These are phyloP conservation scores for Colletotrichum acutatum DNA, from an alignment of 2,329 filamentous ascomycete genomes.

Conservation along the genomic window DNA sequence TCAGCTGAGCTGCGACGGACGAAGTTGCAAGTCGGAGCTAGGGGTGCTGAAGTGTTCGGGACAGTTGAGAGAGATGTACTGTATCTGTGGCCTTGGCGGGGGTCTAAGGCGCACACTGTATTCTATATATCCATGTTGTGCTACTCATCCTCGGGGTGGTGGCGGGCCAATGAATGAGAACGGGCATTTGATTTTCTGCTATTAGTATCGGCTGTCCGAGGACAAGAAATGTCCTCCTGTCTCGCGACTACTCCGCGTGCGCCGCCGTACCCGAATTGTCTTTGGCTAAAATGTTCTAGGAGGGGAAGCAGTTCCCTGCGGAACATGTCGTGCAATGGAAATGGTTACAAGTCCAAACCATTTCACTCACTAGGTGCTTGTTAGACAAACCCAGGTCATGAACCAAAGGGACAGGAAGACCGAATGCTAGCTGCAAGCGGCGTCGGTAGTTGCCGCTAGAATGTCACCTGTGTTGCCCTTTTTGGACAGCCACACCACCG, in stretches of 20 bases:
- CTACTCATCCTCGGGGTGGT: neutral
- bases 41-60: neutral
- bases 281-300: neutral
- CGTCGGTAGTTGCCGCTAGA: neutral
- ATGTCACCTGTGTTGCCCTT: neutral
- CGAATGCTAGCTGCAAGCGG: neutral
- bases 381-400: too few species aligned
- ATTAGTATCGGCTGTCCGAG: neutral
- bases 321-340: neutral
- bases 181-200: neutral
- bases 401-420: too few species aligned
- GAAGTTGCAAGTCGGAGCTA: neutral
- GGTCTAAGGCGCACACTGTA: conserved; percentile 14
- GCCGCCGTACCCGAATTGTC: neutral
- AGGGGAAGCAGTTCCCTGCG: neutral
- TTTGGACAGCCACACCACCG: neutral
- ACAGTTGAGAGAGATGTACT: neutral
- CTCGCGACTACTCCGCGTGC: neutral
- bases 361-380: too few species aligned
- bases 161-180: neutral
- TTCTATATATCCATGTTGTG: conserved; percentile 25
- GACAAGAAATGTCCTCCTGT: neutral
- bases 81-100: neutral
- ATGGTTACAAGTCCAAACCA: too few species aligned
- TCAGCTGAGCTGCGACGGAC: conserved; percentile 70